A percentile compares a stretch with the other conserved stretches of the same genome.
Conservation (phyloP, 257 asterid species). For the Nicotiana paniculata region DNA sequence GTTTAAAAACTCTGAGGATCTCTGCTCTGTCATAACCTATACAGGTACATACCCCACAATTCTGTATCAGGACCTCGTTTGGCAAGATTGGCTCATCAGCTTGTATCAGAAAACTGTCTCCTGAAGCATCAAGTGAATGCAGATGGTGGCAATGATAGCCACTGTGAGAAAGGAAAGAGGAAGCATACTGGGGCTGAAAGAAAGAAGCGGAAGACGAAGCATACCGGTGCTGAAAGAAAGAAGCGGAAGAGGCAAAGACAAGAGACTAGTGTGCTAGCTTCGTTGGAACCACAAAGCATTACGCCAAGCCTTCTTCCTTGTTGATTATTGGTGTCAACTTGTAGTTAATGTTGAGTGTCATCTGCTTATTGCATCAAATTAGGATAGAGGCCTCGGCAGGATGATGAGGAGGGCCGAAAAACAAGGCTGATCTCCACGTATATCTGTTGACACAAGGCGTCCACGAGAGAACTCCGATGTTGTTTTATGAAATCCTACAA, state of each 20-base stretch:
- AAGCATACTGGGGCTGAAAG: background rate
- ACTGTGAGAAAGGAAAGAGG: background rate
- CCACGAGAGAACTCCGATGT: too few relatives aligned
- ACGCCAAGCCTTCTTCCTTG: background rate
- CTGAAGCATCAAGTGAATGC: background rate
- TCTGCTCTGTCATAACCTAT: slow-evolving; percentile 5
- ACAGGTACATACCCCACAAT: slow-evolving; percentile 33
- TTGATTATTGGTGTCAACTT: background rate
- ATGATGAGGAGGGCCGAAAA: background rate
- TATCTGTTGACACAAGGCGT: background rate
- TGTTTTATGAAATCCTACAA: background rate
- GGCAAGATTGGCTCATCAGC: slow-evolving; percentile 25
- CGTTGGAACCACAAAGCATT: background rate
- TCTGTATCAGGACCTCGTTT: slow-evolving; percentile 29
- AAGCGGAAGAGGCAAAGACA: background rate
- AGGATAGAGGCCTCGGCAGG: background rate
- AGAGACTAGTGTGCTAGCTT: too few relatives aligned
- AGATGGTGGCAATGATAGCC: background rate
- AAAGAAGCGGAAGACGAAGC: background rate
- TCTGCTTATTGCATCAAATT: background rate
- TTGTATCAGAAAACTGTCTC: slow-evolving; percentile 15
- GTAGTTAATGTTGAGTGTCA: background rate
- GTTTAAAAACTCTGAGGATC: background rate
- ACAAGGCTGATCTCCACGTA: background rate
- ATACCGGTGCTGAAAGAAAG: background rate